Evolutionary conservation across 208 protist species (phyloP).

Genomic region (Trypanosoma mega): DNA sequence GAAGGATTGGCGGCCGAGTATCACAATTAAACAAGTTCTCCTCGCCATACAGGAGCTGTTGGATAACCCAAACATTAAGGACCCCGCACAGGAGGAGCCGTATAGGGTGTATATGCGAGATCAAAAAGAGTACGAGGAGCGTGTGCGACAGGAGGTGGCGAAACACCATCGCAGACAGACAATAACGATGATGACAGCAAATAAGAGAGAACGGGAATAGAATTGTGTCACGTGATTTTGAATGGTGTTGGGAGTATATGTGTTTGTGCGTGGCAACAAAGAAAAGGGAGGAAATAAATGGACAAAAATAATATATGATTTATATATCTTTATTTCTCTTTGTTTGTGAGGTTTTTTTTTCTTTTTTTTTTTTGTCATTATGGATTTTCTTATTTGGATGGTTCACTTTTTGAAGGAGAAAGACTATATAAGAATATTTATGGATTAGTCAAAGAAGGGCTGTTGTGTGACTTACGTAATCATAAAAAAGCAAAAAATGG

Average conservation of each 20-base stretch:
- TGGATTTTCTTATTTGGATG: background rate
- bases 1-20: conserved; percentile 98
- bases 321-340: background rate
- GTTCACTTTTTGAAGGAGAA: too few relatives aligned
- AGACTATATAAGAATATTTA: too few relatives aligned
- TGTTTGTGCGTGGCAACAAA: too few relatives aligned
- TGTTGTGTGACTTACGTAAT: too few relatives aligned
- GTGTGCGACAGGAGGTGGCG: conserved; percentile 84
- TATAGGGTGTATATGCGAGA: conserved; percentile 91
- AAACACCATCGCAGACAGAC: conserved; percentile 59
- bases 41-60: conserved; percentile 98
- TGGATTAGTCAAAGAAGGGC: background rate
- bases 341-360: background rate
- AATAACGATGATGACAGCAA: background rate
- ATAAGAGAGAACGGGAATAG: conserved; percentile 10
- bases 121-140: conserved; percentile 76
- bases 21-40: conserved; percentile 99
- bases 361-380: background rate
- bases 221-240: conserved; percentile 4
- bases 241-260: background rate
- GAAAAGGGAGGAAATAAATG: too few relatives aligned
- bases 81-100: conserved; percentile 97
- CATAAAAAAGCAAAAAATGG: background rate
- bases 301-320: background rate
- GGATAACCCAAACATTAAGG: conserved; percentile 96